Base-by-base conservation (phyloP, 768 basidiomycete genomes). In the Phanerochaete sordida region DNA sequence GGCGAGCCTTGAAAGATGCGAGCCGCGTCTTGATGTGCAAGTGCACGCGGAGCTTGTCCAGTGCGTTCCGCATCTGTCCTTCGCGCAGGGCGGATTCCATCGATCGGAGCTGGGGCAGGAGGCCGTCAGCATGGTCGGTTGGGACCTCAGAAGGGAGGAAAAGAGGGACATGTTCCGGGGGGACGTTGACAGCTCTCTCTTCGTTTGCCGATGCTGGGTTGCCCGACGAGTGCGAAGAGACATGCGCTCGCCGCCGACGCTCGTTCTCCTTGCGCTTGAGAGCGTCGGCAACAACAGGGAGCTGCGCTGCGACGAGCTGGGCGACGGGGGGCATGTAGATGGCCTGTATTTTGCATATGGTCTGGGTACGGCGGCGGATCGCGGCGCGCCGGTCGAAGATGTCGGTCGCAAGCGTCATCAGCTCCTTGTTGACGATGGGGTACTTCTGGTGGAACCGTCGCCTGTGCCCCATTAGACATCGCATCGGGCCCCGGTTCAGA, bases 81-180 rank as follows among this genome's bases (percentile, higher is more conserved):
- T 63, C 62, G 12, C 66, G 65, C 6, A 68, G 26, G 1, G 43
- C 35, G 0, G 31, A 28, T 28, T 68, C 66, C 4, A 66, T 44
- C 5, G 37, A 11, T 9, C 19, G 30, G 2, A 61, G 23, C 0
- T 28, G 47, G 4, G n/a, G 5, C 11, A 57, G 6, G 39, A 71
- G 12, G 12, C 12, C 1, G 28, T 1, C 3, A 19, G 48, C 27
- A 33, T 12, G 6, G 21, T 4, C 5, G 53, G 49, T 26, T 23
- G 3, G 53, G 2, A 15, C 70, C 59, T 1, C 64, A 55, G 69
- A 71, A 1, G 72, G 70, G 4, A 71, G 61, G 24, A 63, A 58
- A 1, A 71, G 57, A 8, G 27, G 48, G 13, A 58, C 58, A 5
- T 43, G 24, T 33, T 71, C 69, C 1, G 68, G 35, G 1, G 35